phyloP scores from a whole-genome alignment of 768 basidiomycete genomes.

The Xerocomellus intermedius region DNA sequence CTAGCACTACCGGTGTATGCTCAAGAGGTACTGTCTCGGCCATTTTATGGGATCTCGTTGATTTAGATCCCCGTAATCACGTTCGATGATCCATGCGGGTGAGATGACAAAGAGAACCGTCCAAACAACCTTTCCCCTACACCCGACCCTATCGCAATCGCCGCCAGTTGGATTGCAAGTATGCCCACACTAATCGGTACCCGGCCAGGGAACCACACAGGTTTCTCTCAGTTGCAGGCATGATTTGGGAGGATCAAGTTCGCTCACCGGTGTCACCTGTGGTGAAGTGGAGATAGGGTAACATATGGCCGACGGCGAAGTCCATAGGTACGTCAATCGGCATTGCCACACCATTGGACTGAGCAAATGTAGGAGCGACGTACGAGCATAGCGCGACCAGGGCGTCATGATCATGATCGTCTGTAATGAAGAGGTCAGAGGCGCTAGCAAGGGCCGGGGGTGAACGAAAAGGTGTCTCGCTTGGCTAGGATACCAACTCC shows the following conservation, averaged over 20 bases:
- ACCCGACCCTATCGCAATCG: conserved; percentile 58
- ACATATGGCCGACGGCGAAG: conserved; percentile 49
- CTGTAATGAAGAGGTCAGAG: no score
- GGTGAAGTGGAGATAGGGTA: conserved; percentile 62
- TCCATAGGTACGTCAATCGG: conserved; percentile 51
- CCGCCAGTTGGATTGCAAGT: conserved; percentile 49
- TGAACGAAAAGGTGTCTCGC: no score
- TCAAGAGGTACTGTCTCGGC: no score
- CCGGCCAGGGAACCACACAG: conserved; percentile 66
- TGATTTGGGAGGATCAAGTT: conserved; percentile 26
- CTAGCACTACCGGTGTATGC: no score
- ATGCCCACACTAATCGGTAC: conserved; percentile 64
- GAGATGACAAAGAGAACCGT: conserved; percentile 34
- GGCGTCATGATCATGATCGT: conserved; percentile 1
- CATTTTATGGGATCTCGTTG: no score
- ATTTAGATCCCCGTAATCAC: no score
- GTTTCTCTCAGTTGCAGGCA: conserved; percentile 1
- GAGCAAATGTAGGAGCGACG: conserved; percentile 13
- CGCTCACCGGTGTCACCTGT: conserved; percentile 48
- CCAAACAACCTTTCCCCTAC: conserved; percentile 67
- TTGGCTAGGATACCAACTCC: no score
- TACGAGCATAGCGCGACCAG: conserved; percentile 11
- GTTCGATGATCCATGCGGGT: conserved; percentile 1
- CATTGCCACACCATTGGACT: conserved; percentile 57
- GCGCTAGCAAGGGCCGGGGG: not conserved